These are phyloP conservation scores for Glaciozyma antarctica DNA, from an alignment of 768 basidiomycete genomes.

Conservation along the genomic window DNA sequence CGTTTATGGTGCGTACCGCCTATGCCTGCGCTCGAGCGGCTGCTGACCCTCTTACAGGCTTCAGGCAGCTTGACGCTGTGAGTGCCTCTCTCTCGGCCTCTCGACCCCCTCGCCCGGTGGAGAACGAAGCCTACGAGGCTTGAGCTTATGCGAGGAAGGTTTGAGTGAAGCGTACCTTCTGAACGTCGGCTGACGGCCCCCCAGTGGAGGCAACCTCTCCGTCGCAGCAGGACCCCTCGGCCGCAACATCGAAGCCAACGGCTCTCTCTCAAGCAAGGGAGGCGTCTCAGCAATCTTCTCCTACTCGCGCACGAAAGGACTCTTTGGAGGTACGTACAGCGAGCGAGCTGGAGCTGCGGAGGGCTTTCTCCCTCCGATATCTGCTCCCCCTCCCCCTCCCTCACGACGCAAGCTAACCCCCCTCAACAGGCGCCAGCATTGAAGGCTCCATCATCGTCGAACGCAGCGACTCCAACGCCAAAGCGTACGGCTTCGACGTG, in stretches of 20 bases:
- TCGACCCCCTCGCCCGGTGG: too few species aligned
- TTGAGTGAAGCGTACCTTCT: background rate
- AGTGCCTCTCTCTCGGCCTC: too few species aligned
- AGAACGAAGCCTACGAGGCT: too few species aligned
- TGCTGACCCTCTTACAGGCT: background rate
- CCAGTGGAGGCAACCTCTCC: constrained; percentile 33
- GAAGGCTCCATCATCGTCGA: constrained; percentile 74
- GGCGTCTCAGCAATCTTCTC: constrained; percentile 81
- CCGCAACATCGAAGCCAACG: constrained; percentile 78
- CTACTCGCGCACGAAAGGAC: constrained; percentile 62
- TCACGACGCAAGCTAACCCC: background rate
- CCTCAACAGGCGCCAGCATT: constrained; percentile 54
- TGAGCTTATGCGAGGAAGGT: constrained; percentile 2
- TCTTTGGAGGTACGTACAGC: constrained; percentile 54
- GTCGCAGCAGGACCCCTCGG: constrained; percentile 77
- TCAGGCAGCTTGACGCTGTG: too few species aligned
- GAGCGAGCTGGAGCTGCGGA: too few species aligned
- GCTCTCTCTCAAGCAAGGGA: constrained; percentile 70
- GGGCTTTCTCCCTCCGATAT: background rate
- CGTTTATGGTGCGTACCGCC: background rate
- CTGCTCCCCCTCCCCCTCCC: too few species aligned
- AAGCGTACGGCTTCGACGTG: constrained; percentile 47
- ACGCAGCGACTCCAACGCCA: constrained; percentile 79
- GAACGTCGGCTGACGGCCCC: background rate
- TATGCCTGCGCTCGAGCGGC: background rate